These are phyloP conservation scores for Graphium sp. DNA, from an alignment of 2,329 filamentous ascomycete genomes.

Conservation along the genomic window DNA sequence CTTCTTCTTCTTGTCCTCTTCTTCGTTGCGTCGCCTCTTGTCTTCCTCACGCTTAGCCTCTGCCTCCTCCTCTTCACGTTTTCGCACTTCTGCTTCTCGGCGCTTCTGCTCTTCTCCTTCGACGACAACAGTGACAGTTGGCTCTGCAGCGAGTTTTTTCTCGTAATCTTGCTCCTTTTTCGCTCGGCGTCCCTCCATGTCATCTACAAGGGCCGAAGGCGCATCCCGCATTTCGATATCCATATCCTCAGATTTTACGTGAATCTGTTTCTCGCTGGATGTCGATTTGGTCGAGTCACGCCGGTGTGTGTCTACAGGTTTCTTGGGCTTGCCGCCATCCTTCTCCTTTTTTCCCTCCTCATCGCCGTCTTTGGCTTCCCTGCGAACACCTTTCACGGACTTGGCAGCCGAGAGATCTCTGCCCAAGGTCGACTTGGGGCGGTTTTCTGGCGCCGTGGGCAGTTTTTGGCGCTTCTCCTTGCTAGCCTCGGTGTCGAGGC, in stretches of 20 bases:
- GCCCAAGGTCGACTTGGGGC: slow-evolving; percentile 11
- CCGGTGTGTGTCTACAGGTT: slow-evolving; percentile 18
- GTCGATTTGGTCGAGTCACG: slow-evolving; percentile 22
- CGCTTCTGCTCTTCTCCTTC: slow-evolving; percentile 10
- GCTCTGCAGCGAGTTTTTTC: slow-evolving; percentile 11
- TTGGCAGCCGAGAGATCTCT: slow-evolving; percentile 5
- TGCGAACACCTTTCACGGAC: slow-evolving; percentile 6
- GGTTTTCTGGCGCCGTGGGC: slow-evolving; percentile 22
- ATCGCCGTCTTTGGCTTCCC: slow-evolving; percentile 17
- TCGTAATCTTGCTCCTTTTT: slow-evolving; percentile 14
- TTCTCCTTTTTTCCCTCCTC: slow-evolving; percentile 23
- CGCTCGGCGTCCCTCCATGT: slow-evolving; percentile 14
- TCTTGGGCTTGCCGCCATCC: slow-evolving; percentile 11
- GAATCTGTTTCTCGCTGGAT: slow-evolving; percentile 29
- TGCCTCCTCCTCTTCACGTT: slow-evolving; percentile 6
- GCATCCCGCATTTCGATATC: slow-evolving; percentile 38
- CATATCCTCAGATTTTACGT: slow-evolving; percentile 38
- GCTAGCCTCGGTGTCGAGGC: slow-evolving; percentile 30
- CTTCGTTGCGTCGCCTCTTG: slow-evolving; percentile 13
- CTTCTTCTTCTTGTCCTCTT: slow-evolving; percentile 11
- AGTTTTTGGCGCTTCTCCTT: slow-evolving; percentile 30
- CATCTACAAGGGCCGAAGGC: slow-evolving; percentile 14
- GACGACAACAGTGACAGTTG: no score
- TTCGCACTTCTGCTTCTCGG: slow-evolving; percentile 11
- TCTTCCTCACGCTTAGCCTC: slow-evolving; percentile 14